Conservation (phyloP, 1,139 yeast species). For the Geotrichum citri-aurantii region DNA sequence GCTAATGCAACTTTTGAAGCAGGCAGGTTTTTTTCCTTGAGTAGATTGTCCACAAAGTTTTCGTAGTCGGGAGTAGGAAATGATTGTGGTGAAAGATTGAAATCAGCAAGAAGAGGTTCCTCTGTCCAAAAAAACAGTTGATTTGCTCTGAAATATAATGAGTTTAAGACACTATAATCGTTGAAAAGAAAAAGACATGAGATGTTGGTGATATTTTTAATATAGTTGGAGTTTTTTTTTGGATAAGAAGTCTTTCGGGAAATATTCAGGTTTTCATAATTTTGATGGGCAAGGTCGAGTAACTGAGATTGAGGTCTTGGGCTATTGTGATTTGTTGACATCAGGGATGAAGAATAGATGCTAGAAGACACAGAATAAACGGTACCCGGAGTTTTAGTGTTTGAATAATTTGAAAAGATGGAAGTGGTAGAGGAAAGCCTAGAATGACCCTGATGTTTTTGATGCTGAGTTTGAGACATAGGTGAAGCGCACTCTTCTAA, state of each 20-base stretch:
- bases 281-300: too few relatives aligned
- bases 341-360: not conserved
- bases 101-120: not conserved
- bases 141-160: not conserved
- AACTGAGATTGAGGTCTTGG: not conserved
- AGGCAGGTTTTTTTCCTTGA: not conserved
- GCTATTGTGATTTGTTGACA: not conserved
- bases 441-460: not conserved
- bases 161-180: conserved; percentile 14
- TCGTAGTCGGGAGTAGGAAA: not conserved
- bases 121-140: not conserved
- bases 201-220: conserved; percentile 29
- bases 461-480: not conserved
- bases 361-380: not conserved
- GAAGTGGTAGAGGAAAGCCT: not conserved
- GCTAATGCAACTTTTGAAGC: not conserved
- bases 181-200: conserved; percentile 34
- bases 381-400: not conserved
- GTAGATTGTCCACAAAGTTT: not conserved
- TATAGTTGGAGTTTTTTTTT: conserved; percentile 16
- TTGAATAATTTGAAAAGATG: not conserved
- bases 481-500: not conserved
- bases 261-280: not conserved
- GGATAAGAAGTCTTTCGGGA: not conserved
- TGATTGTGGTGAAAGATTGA: not conserved